Evolutionary conservation across 163 green algal species (phyloP), one percentile per base, ranked within the genome.

Genomic region (Scenedesmus sp.): DNA sequence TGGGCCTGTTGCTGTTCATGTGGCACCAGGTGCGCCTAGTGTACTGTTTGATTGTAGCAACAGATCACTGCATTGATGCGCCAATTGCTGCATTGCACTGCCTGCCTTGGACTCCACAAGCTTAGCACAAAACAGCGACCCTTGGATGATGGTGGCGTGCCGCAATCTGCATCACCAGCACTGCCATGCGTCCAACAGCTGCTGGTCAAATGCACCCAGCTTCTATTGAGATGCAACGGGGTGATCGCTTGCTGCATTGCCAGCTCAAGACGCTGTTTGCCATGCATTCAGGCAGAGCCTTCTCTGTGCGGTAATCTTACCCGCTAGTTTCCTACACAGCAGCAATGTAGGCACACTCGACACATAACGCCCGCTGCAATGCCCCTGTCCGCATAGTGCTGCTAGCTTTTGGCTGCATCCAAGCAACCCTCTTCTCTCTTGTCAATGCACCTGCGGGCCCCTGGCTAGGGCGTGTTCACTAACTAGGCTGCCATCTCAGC

Each of bases 1-100:
- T 26, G 85, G 85, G 37, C 46, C 35, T 5, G 73, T 90, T 33
- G 85, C 85, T 40, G 85, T 85, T 22, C 53, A 73, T 35, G 85
- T 78, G 15, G 56, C 70, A 24, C 72, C 72, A 76, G 85, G 85
- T 90, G 70, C 70, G 85, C 15, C 10, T 49, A n/a, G 15, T 35
- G 20, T 83, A 20, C 9, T 22, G 20, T 30, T 42, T 18, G 22
- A 13, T 22, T 1, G 53, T 16, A 43, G 46, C 22, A 73, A n/a
- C 59, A n/a, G 22, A 46, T 24, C 26, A 59, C 42, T 30, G 26
- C 15, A n/a, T 20, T 73, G n/a, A 1, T 56, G 53, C 20, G 18
- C 46, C 26, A 24, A 9, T 42, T 43, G 37, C 37, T 9, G 16
- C 35, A 51, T 30, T n/a, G 35, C 72, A n/a, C 56, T 7, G 56